Evolutionary conservation across 2,329 filamentous ascomycete species (phyloP).

Genomic region (Monosporascus sp.): DNA sequence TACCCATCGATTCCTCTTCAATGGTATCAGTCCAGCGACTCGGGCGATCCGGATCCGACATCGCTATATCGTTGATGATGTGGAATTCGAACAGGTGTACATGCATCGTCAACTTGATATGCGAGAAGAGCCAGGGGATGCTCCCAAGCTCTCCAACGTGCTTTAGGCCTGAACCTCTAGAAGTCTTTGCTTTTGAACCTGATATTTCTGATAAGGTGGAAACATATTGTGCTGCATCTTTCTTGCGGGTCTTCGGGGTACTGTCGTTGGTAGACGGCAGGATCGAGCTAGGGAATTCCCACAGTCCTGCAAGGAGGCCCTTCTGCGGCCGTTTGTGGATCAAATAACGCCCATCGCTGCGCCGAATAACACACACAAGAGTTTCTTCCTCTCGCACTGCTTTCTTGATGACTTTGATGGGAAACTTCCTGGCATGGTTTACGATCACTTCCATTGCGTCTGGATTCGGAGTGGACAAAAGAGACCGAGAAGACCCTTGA

Average conservation of each 20-base stretch:
- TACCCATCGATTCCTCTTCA: slow-evolving; percentile 51
- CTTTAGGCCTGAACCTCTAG: slow-evolving; percentile 14
- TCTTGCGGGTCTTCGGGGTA: slow-evolving; percentile 27
- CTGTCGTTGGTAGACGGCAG: slow-evolving; percentile 25
- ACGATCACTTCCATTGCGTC: slow-evolving; percentile 30
- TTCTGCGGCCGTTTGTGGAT: slow-evolving; percentile 47
- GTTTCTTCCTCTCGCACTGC: slow-evolving; percentile 47
- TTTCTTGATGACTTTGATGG: slow-evolving; percentile 47
- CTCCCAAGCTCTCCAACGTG: slow-evolving; percentile 41
- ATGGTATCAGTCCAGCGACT: slow-evolving; percentile 35
- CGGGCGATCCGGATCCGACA: slow-evolving; percentile 1
- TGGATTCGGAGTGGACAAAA: slow-evolving; percentile 9
- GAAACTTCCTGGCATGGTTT: slow-evolving; percentile 45
- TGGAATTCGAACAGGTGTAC: slow-evolving; percentile 45
- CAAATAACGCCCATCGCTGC: slow-evolving; percentile 37
- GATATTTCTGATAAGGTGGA: slow-evolving; percentile 17
- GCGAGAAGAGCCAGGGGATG: slow-evolving; percentile 54
- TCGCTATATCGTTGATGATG: slow-evolving; percentile 1
- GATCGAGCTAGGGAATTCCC: slow-evolving; percentile 49
- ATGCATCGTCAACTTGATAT: slow-evolving; percentile 52
- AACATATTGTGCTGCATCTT: slow-evolving; percentile 32
- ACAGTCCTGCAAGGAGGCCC: slow-evolving; percentile 49
- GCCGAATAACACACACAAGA: slow-evolving; percentile 47
- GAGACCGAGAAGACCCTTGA: slow-evolving; percentile 2
- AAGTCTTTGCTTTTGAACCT: slow-evolving; percentile 1